Conservation (phyloP, 225 moss, liverwort and hornwort genomes). For the Anthoceros angustus region DNA sequence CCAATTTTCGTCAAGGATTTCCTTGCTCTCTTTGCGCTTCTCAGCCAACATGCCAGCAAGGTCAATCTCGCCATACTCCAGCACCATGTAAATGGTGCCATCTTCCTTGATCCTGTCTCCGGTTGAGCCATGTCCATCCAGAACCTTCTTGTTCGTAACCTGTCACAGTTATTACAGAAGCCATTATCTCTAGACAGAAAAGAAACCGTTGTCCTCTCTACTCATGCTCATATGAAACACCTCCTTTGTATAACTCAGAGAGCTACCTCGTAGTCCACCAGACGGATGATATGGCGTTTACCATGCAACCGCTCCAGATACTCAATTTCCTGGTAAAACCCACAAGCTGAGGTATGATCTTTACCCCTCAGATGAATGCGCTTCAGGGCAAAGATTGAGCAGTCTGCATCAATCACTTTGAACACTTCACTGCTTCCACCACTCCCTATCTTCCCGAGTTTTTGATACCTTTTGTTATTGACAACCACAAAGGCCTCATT, state of each 20-base stretch:
- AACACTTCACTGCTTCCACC: constrained; percentile 99
- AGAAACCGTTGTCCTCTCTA: neutral
- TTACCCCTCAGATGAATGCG: constrained; percentile 72
- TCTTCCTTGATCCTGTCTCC: constrained; percentile 68
- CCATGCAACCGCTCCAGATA: constrained; percentile 67
- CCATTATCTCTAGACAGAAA: neutral
- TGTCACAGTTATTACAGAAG: constrained; percentile 11
- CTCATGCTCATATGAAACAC: no score
- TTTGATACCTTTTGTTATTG: constrained; percentile 63
- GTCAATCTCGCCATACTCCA: constrained; percentile 88
- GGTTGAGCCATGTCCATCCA: constrained; percentile 25
- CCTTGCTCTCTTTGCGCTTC: constrained; percentile 52
- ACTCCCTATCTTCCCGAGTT: constrained; percentile 74
- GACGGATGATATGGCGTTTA: constrained; percentile 80
- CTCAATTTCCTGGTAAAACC: constrained; percentile 90
- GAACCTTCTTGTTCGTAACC: constrained; percentile 65
- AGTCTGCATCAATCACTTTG: constrained; percentile 82
- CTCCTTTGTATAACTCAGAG: no score
- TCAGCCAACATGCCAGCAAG: constrained; percentile 70
- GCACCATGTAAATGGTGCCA: constrained; percentile 73
- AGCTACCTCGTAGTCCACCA: constrained; percentile 66
- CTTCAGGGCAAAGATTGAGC: constrained; percentile 79
- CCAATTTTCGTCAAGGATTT: constrained; percentile 73
- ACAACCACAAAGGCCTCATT: constrained; percentile 64
- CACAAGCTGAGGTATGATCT: constrained; percentile 54